Evolutionary conservation across 2,329 filamentous ascomycete species (phyloP), one percentile per base, ranked within the genome.

Genomic region (Phialocephala subalpina): DNA sequence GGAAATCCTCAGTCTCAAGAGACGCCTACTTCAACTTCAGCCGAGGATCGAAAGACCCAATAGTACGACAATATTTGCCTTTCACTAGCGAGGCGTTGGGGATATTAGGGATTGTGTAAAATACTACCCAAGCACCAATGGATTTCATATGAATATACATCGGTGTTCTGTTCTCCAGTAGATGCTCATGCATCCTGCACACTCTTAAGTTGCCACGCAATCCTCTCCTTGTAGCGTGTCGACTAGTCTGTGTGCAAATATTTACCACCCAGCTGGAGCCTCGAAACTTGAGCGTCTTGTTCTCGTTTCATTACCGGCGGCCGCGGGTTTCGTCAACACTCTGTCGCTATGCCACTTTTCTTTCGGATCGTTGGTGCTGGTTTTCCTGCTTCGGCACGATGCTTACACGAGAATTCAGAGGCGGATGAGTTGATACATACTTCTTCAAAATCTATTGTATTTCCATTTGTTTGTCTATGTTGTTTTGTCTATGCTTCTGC

Each of bases 191-290:
- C 38, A 60, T 22, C 55, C 59, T 92, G 93, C 93, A 95, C 92
- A 91, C 92, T 92, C 91, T 97, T 97, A 92, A 97, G 94, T 96
- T 97, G 92, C 87, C 93, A 94, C 87, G 86, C 88, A 82, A 81
- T 72, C 78, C 83, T 84, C 87, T 82, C 82, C 86, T 91, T 87
- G 87, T 95, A 90, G 89, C 87, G 88, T 94, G 92, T 89, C 91
- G 90, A 96, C 94, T 90, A 96, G 94, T 97, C 94, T 92, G 88
- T 90, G 91, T 97, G 94, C 94, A 92, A 84, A 97, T 85, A 97
- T 73, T 67, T 63, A 77, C 58, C 65, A 70, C 72, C 75, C 67
- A 60, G 72, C 74, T 76, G 75, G 75, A 76, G 76, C 74, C 75
- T 72, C 69, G 75, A 75, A 72, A 73, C 64, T 59, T 68, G 74